These are phyloP conservation scores for Paragyromitra xinjiangensis DNA, from an alignment of 495 filamentous ascomycete genomes.

Conservation along the genomic window DNA sequence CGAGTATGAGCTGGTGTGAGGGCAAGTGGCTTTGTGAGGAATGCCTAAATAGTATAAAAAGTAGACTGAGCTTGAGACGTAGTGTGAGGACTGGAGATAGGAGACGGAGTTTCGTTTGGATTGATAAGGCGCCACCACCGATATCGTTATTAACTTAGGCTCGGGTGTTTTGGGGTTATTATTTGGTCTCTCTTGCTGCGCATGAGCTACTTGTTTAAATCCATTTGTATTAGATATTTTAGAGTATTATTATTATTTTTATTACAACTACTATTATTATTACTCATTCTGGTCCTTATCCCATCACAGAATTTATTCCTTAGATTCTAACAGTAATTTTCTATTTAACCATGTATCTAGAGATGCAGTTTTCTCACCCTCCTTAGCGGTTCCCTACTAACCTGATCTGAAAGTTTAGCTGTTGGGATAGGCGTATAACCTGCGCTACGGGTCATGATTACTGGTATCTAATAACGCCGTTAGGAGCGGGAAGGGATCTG, in stretches of 20 bases:
- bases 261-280: no score
- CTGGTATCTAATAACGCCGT: neutral
- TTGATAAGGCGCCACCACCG: constrained; percentile 1
- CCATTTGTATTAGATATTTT: no score
- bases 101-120: constrained; percentile 6
- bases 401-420: no score
- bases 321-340: neutral
- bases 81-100: constrained; percentile 35
- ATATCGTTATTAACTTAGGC: neutral
- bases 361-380: neutral
- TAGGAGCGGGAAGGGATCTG: neutral
- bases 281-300: no score
- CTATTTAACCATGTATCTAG: neutral
- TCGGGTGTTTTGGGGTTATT: no score
- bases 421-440: no score
- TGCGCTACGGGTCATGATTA: neutral
- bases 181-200: no score
- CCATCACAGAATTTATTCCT: no score
- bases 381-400: no score
- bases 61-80: constrained; percentile 27
- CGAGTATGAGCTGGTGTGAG: constrained; percentile 27
- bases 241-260: no score
- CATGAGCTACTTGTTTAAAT: no score
- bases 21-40: constrained; percentile 30
- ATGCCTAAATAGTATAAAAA: constrained; percentile 24